Evolutionary conservation across 306 rosid species (phyloP), one percentile per base, ranked within the genome.

Genomic region (Fagus sylvatica): DNA sequence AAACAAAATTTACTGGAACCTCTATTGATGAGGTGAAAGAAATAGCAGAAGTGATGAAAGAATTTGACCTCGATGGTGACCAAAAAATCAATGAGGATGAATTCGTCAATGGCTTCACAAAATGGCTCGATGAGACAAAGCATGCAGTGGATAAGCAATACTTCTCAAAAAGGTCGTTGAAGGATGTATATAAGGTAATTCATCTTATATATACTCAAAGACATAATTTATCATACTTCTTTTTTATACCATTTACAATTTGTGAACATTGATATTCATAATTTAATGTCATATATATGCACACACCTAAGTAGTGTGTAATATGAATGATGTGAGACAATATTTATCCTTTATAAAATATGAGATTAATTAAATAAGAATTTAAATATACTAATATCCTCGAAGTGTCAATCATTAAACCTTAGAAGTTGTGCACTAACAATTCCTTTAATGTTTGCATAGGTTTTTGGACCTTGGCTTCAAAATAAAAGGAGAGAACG

Each of bases 391-490:
- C 2, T 10, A 12, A 46, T 10, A 10, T 46, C 3, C 15, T 46
- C 15, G 1, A 46, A 46, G 15, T 46, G 11, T 46, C 8, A 8
- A 46, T 46, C 51, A 46, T 46, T 46, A 46, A 46, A 46, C 7
- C 51, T 10, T 4, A 22, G 0, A 46, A 46, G 15, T 8, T 10
- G 51, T 10, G 4, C 2, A 53, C 61, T 28, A 17, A 41, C 13
- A 17, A 37, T 5, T 6, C 7, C 48, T 43, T 41, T 28, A 72
- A 71, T 16, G 37, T 75, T 39, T 55, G 51, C 37, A 54, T 81
- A 88, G 90, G 87, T 72, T 39, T 85, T 86, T 76, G 85, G 81
- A 83, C 90, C 92, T 43, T 90, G 92, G 90, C 79, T 86, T 53
- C 82, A 84, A 77, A 81, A 83, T 13, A 74, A 13, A 43, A 80